Percentiles rank a stretch among this genome's conserved stretches.
Evolutionary conservation across 371 early-diverging fungal genomes (phyloP).

Genomic region (Funneliformis caledonium): DNA sequence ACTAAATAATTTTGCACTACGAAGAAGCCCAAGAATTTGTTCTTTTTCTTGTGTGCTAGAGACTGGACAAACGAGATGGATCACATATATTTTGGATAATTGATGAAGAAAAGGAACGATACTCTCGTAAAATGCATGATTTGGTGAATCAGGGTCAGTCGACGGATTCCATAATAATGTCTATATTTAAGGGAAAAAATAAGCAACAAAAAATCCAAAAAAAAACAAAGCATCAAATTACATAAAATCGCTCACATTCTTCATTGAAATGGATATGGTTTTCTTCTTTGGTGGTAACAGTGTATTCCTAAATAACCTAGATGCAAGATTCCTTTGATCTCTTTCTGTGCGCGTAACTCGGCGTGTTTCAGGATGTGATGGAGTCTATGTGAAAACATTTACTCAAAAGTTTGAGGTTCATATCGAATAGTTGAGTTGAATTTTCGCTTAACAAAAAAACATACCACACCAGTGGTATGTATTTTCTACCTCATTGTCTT

Average conservation of each 20-base stretch:
- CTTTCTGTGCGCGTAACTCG: neutral
- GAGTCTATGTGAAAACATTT: neutral
- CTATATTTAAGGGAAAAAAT: constrained; percentile 40
- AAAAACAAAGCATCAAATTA: neutral
- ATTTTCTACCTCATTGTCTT: constrained; percentile 1
- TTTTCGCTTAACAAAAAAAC: neutral
- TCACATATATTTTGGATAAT: constrained; percentile 51
- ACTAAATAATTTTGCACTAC: constrained; percentile 51
- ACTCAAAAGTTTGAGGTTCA: neutral
- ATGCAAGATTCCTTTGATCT: constrained; percentile 1
- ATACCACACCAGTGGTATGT: neutral
- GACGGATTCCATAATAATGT: constrained; percentile 66
- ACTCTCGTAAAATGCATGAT: constrained; percentile 59
- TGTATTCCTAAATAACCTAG: constrained; percentile 1
- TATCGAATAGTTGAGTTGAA: too few relatives aligned
- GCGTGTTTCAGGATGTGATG: constrained; percentile 2
- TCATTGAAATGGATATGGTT: constrained; percentile 29
- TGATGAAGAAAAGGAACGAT: constrained; percentile 48
- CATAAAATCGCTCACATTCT: constrained; percentile 27
- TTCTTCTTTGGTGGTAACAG: neutral
- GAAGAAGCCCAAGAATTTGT: constrained; percentile 54
- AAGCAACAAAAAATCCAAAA: neutral
- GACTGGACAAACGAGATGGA: constrained; percentile 56
- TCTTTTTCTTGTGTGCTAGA: constrained; percentile 53
- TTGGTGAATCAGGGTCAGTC: constrained; percentile 58